These are phyloP conservation scores for Lactifluus echinatus DNA, from an alignment of 768 basidiomycete species.

Conservation along the genomic window DNA sequence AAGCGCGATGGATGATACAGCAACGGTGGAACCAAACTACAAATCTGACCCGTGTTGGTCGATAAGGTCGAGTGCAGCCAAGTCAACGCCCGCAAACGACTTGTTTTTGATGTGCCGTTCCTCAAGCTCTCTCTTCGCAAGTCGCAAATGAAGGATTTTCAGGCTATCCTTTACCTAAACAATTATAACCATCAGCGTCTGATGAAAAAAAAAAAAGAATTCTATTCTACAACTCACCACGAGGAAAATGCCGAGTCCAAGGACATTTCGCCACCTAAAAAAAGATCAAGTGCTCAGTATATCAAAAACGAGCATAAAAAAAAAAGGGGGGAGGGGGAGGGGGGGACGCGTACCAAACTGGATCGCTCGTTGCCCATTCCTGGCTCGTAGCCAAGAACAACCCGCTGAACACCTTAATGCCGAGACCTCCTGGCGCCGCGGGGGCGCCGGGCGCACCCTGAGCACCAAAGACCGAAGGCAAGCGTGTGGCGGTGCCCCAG, in stretches of 20 bases:
- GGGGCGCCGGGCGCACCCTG: not conserved
- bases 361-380: conserved; percentile 60
- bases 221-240: conserved; percentile 38
- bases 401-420: conserved; percentile 24
- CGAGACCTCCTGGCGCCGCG: conserved; percentile 2
- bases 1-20: not conserved
- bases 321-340: not conserved
- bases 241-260: conserved; percentile 61
- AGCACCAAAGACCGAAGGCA: not conserved
- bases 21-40: too few relatives aligned
- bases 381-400: conserved; percentile 44
- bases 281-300: too few relatives aligned
- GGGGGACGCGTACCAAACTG: conserved; percentile 47
- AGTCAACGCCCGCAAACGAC: conserved; percentile 67
- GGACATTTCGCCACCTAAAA: conserved; percentile 52
- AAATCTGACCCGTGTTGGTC: not conserved
- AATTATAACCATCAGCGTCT: not conserved
- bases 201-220: not conserved
- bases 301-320: too few relatives aligned
- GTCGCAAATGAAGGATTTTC: conserved; percentile 57
- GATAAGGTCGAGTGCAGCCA: conserved; percentile 56
- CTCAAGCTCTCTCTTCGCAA: conserved; percentile 64
- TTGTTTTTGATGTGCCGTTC: conserved; percentile 58
- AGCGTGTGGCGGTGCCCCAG: not conserved
- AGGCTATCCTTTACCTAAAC: conserved; percentile 57